Conservation (phyloP, 106 monocot species). For the Platanthera guangdongensis region DNA sequence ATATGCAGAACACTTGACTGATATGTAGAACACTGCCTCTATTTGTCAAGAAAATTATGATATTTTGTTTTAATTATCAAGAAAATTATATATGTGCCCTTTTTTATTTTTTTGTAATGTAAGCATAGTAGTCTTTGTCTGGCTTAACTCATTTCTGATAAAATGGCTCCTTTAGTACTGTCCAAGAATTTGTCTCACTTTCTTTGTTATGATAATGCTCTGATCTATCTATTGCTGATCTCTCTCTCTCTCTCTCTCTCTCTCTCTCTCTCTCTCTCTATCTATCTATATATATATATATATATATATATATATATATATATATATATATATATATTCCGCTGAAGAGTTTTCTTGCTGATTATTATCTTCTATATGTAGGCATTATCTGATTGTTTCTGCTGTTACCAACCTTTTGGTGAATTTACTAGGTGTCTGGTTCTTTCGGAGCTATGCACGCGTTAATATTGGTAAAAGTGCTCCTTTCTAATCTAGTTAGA, state of each 20-base stretch:
- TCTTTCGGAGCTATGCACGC: constrained; percentile 91
- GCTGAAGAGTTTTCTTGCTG: constrained; percentile 2
- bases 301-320: no score
- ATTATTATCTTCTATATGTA: constrained; percentile 13
- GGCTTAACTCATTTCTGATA: background rate
- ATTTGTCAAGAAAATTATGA: background rate
- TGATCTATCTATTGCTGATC: background rate
- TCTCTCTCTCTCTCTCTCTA: no score
- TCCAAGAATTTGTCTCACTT: background rate
- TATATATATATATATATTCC: background rate
- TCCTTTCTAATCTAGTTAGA: background rate
- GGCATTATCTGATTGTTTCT: constrained; percentile 96
- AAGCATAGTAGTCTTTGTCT: background rate
- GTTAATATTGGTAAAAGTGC: constrained; percentile 55
- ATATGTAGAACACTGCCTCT: background rate
- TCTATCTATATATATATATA: no score
- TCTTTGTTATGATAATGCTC: background rate
- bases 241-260: no score
- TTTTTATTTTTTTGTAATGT: background rate
- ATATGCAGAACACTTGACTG: background rate
- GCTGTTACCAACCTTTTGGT: constrained; percentile 94
- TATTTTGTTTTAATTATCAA: background rate
- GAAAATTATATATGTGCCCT: background rate
- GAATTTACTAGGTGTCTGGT: constrained; percentile 95
- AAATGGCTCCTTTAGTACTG: background rate